A percentile compares a stretch with the other conserved stretches of the same genome.
Conservation (phyloP, 1,284 basidiomycete species). For the Pseudozyma hubeiensis region DNA sequence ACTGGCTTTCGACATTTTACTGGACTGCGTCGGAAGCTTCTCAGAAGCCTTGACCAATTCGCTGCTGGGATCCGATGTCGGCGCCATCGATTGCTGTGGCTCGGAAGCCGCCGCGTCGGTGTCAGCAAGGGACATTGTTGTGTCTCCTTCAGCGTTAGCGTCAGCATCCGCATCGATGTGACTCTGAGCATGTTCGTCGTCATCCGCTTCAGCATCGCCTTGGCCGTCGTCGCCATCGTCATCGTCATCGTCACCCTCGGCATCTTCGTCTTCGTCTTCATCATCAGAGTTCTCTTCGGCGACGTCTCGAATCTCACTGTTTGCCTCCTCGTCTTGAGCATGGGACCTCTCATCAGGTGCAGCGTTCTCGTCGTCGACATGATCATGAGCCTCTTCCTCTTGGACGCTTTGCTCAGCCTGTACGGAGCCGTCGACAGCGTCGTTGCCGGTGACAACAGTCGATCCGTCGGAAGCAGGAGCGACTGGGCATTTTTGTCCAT, state of each 20-base stretch:
- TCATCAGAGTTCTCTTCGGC: neutral
- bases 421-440: neutral
- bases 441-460: neutral
- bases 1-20: conserved; percentile 8
- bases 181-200: conserved; percentile 2
- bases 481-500: neutral
- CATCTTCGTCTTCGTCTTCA: neutral
- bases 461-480: neutral
- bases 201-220: conserved; percentile 2
- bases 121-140: conserved; percentile 12
- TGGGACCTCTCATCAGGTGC: neutral
- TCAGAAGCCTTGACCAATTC: conserved; percentile 3
- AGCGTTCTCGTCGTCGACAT: neutral
- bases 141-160: conserved; percentile 11
- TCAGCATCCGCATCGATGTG: conserved; percentile 25
- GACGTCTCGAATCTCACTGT: conserved; percentile 3
- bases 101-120: conserved; percentile 18
- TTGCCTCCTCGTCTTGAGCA: conserved; percentile 5
- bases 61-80: conserved; percentile 18
- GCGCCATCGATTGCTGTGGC: conserved; percentile 12
- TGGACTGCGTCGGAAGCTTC: neutral
- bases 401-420: neutral
- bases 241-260: conserved; percentile 4
- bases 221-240: conserved; percentile 14
- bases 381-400: neutral